phyloP scores from a whole-genome alignment of 495 filamentous ascomycete species.

The Trichoderma parareesei region DNA sequence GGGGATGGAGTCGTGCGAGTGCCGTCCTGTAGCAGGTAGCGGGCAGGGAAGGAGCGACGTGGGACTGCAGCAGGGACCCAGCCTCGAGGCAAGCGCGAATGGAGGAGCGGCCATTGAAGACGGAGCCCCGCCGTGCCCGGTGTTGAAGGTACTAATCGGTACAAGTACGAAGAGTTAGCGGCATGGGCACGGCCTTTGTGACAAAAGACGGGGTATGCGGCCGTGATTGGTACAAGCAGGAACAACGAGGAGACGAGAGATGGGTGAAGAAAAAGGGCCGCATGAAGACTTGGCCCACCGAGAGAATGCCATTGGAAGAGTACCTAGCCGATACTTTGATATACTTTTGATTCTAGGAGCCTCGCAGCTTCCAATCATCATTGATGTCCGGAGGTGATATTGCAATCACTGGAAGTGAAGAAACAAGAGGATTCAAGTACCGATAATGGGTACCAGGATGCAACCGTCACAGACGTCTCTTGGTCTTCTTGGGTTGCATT shows the following conservation, averaged over 20 bases:
- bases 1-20: not conserved
- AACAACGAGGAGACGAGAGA: not conserved
- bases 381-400: too few species aligned
- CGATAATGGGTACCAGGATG: too few species aligned
- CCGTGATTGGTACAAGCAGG: not conserved
- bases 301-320: too few species aligned
- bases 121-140: not conserved
- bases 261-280: not conserved
- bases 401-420: too few species aligned
- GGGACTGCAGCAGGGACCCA: not conserved
- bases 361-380: too few species aligned
- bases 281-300: not conserved
- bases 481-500: too few species aligned
- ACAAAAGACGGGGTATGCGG: not conserved
- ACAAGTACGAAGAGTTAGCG: not conserved
- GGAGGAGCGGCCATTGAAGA: not conserved
- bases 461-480: too few species aligned
- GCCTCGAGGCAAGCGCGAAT: slow-evolving; percentile 3
- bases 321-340: too few species aligned
- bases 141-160: not conserved
- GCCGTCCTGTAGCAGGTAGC: not conserved
- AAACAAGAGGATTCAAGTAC: too few species aligned
- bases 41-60: not conserved
- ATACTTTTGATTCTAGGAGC: too few species aligned
- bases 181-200: not conserved